phyloP scores from a whole-genome alignment of 768 basidiomycete genomes.

The Daedaleopsis nitida region DNA sequence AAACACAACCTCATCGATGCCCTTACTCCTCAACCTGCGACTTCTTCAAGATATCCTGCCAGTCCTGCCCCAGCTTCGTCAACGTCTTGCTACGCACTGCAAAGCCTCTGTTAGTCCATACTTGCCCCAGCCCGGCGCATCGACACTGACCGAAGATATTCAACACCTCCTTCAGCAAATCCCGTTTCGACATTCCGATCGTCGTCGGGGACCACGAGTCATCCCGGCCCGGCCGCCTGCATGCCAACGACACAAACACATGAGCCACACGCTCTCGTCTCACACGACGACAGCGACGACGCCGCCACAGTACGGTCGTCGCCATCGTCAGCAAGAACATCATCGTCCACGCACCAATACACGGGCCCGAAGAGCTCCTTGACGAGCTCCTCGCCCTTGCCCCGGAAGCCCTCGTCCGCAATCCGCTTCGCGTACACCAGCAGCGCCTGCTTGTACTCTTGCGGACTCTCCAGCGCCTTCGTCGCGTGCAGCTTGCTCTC shows the following conservation, averaged over 20 bases:
- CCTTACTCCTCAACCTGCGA: conserved; percentile 36
- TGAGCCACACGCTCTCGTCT: not conserved
- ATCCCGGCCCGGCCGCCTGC: conserved; percentile 68
- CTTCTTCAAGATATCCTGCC: conserved; percentile 80
- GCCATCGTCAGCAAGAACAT: not conserved
- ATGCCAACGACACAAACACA: conserved; percentile 6
- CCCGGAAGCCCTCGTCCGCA: conserved; percentile 86
- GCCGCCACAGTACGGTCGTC: not conserved
- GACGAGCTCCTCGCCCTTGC: conserved; percentile 88
- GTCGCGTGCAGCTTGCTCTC: conserved; percentile 82
- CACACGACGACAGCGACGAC: too few relatives aligned
- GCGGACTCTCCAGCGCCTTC: conserved; percentile 72
- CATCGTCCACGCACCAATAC: conserved; percentile 66
- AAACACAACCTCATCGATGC: not conserved
- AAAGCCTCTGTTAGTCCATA: not conserved
- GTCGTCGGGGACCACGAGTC: conserved; percentile 73
- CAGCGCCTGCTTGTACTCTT: conserved; percentile 81
- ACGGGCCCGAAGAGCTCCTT: conserved; percentile 89
- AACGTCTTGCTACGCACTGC: conserved; percentile 75
- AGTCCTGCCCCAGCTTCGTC: conserved; percentile 73
- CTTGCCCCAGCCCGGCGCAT: not conserved
- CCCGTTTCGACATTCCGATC: conserved; percentile 75
- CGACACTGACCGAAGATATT: conserved; percentile 67
- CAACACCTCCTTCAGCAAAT: conserved; percentile 80
- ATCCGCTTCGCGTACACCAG: conserved; percentile 80